Conservation (phyloP, 2,329 filamentous ascomycete species). For the Epichloe baconii region DNA sequence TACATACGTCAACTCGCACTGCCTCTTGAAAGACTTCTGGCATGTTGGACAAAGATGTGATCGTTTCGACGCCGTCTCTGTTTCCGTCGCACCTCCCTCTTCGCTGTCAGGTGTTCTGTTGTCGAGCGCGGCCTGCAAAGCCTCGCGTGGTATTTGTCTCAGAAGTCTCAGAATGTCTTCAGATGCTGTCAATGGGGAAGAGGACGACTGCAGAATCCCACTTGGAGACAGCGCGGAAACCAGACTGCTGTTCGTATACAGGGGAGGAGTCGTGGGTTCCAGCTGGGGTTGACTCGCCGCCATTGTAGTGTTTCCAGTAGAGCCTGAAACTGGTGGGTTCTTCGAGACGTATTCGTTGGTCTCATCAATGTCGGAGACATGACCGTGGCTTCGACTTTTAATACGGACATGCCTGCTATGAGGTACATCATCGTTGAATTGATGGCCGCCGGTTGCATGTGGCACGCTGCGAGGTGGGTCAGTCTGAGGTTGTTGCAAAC, state of each 20-base stretch:
- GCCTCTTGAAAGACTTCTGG: slow-evolving; percentile 32
- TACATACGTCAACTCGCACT: slow-evolving; percentile 44
- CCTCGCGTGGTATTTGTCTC: background rate
- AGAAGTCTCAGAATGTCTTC: background rate
- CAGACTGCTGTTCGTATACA: background rate
- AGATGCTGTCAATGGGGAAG: background rate
- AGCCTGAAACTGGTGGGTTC: too few species aligned
- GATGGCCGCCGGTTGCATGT: background rate
- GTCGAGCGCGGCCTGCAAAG: slow-evolving; percentile 1
- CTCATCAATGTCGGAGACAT: background rate
- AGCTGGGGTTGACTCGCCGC: background rate
- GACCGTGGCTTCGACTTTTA: background rate
- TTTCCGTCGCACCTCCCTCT: slow-evolving; percentile 4
- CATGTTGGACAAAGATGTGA: slow-evolving; percentile 25
- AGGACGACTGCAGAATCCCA: background rate
- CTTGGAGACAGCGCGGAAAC: too few species aligned
- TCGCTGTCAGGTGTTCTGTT: background rate
- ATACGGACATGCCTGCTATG: background rate
- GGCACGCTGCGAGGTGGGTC: background rate
- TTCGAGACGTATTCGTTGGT: background rate
- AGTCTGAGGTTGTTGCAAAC: background rate
- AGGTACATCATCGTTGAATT: background rate
- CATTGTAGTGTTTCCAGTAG: background rate
- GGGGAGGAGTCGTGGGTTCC: background rate
- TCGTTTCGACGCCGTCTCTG: background rate